Conservation (phyloP, 371 early-diverging fungal genomes). For the Mortierella sp. region DNA sequence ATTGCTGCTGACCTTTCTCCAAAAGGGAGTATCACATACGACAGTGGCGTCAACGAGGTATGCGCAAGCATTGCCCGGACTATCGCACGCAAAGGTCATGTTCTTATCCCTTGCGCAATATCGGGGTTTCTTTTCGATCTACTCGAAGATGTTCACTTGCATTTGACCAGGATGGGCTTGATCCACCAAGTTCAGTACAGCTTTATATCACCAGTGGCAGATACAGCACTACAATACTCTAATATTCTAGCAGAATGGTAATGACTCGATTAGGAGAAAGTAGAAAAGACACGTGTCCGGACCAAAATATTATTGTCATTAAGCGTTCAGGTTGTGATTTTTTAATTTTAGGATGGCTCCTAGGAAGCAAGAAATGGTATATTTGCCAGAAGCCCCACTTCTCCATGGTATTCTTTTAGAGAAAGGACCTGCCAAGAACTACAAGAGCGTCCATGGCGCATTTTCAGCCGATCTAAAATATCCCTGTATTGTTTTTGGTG, state of each 20-base stretch:
- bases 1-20: constrained; percentile 61
- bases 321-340: background rate
- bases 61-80: constrained; percentile 59
- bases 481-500: constrained; percentile 78
- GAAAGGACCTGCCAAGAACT: constrained; percentile 58
- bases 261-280: background rate
- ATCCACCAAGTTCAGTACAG: constrained; percentile 72
- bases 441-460: constrained; percentile 57
- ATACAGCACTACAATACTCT: constrained; percentile 82
- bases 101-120: constrained; percentile 76
- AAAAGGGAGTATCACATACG: constrained; percentile 40
- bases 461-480: constrained; percentile 58
- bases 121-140: constrained; percentile 84
- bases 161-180: constrained; percentile 66
- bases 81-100: constrained; percentile 75
- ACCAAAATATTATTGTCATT: background rate
- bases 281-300: background rate
- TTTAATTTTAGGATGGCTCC: constrained; percentile 69
- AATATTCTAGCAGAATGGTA: constrained; percentile 93
- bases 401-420: constrained; percentile 66
- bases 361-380: constrained; percentile 67
- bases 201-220: constrained; percentile 81
- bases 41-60: constrained; percentile 47
- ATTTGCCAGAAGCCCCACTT: constrained; percentile 69
- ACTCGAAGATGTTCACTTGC: constrained; percentile 68